phyloP scores from a whole-genome alignment of 176 grass and related monocot genomes.

The Oryza glaberrima region DNA sequence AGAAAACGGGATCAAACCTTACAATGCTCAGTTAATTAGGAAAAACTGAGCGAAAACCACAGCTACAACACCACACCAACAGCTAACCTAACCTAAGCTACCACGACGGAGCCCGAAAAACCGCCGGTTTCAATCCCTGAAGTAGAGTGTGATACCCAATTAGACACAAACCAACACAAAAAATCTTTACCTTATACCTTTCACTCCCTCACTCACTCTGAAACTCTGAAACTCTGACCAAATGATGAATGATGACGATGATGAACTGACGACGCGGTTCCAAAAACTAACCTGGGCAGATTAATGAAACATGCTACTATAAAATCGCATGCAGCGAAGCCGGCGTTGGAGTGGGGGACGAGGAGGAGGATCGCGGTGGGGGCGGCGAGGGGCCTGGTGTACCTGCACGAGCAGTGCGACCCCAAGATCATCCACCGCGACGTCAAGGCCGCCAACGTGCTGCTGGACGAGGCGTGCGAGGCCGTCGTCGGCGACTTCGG shows the following conservation, averaged over 20 bases:
- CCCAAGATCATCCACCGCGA: conserved; percentile 99
- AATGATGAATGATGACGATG: background rate
- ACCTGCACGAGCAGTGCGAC: conserved; percentile 97
- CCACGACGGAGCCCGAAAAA: too few relatives aligned
- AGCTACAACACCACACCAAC: too few relatives aligned
- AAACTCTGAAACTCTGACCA: background rate
- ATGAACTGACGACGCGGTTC: too few relatives aligned
- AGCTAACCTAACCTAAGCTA: too few relatives aligned
- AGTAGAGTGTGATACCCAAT: conserved; percentile 33
- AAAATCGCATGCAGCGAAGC: conserved; percentile 52
- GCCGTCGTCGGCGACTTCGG: conserved; percentile 94
- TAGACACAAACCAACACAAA: background rate
- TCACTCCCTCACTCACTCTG: background rate
- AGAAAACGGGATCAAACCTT: too few relatives aligned
- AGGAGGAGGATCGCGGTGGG: conserved; percentile 88
- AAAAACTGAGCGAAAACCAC: too few relatives aligned
- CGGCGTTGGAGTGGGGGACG: conserved; percentile 85
- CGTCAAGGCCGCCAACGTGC: conserved; percentile 88
- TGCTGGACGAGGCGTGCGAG: conserved; percentile 87
- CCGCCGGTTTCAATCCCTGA: too few relatives aligned
- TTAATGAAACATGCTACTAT: too few relatives aligned
- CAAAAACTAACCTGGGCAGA: too few relatives aligned
- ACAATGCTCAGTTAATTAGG: too few relatives aligned
- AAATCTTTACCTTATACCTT: conserved; percentile 43
- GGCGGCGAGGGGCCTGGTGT: conserved; percentile 82